Conservation (phyloP, 257 asterid species). For the Nicotiana attenuata region DNA sequence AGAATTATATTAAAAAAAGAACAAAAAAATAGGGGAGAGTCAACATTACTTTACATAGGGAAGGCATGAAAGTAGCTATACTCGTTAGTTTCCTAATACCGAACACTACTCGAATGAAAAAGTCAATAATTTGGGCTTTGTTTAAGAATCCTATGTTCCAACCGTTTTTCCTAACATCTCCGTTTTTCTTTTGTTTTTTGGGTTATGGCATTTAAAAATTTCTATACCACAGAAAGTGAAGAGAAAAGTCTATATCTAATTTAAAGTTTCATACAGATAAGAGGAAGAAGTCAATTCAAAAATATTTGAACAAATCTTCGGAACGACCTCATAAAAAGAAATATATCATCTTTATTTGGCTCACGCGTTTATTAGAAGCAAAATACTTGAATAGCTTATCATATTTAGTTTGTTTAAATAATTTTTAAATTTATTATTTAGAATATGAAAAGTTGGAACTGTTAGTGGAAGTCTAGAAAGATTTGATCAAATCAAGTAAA, state of each 20-base stretch:
- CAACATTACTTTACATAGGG: neutral
- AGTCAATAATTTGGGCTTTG: neutral
- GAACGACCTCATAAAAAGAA: neutral
- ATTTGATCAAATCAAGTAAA: neutral
- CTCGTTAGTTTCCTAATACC: neutral
- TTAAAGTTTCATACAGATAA: neutral
- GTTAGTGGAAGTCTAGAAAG: neutral
- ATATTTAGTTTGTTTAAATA: neutral
- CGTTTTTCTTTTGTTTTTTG: neutral
- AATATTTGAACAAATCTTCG: neutral
- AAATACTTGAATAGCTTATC: neutral
- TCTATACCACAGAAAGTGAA: neutral
- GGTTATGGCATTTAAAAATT: neutral
- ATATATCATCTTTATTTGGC: too few species aligned
- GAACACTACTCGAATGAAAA: neutral
- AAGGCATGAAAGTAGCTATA: neutral
- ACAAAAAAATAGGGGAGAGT: neutral
- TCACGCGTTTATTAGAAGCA: neutral
- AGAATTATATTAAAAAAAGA: neutral
- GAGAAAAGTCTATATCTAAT: neutral
- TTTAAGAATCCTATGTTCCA: constrained; percentile 4
- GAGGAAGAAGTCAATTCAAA: neutral
- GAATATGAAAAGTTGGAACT: neutral
- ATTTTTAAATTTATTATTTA: neutral
- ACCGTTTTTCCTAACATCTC: neutral